These are phyloP conservation scores for Globisporangium uncinulatum DNA, from an alignment of 352 stramenopile species.

Conservation along the genomic window DNA sequence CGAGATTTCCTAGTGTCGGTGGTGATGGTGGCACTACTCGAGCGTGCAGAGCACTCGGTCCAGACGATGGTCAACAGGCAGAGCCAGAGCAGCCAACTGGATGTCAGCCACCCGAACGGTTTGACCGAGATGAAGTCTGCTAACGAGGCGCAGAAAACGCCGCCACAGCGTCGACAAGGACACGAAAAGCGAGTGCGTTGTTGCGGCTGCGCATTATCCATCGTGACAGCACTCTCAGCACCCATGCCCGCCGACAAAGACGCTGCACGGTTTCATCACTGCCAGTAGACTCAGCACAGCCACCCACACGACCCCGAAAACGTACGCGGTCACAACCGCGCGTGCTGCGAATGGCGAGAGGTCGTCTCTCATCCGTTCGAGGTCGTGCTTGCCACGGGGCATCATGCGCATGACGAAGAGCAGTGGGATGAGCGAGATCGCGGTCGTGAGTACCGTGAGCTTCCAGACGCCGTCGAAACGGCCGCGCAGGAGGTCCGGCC, in stretches of 20 bases:
- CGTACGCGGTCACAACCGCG: constrained; percentile 37
- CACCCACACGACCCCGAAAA: constrained; percentile 61
- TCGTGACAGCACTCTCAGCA: constrained; percentile 16
- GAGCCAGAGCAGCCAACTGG: no score
- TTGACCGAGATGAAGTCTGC: no score
- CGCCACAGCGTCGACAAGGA: no score
- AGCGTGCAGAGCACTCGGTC: no score
- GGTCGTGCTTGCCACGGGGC: constrained; percentile 37
- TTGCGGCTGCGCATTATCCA: no score
- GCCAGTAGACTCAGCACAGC: constrained; percentile 55
- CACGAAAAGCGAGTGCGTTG: no score
- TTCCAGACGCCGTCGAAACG: constrained; percentile 75
- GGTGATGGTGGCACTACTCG: no score
- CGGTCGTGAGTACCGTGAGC: constrained; percentile 57
- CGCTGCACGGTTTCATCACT: constrained; percentile 52
- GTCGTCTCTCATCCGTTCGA: constrained; percentile 49
- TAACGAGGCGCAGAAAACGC: no score
- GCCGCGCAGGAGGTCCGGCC: constrained; percentile 43
- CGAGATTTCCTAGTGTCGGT: no score
- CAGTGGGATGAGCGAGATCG: constrained; percentile 50
- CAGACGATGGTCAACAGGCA: no score
- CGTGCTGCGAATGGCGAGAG: constrained; percentile 29
- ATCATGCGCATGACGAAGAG: constrained; percentile 42
- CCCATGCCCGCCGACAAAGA: constrained; percentile 55
- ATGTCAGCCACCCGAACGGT: no score